Evolutionary conservation across 2,329 filamentous ascomycete species (phyloP), one percentile per base, ranked within the genome.

Genomic region (Camillea tinctor): DNA sequence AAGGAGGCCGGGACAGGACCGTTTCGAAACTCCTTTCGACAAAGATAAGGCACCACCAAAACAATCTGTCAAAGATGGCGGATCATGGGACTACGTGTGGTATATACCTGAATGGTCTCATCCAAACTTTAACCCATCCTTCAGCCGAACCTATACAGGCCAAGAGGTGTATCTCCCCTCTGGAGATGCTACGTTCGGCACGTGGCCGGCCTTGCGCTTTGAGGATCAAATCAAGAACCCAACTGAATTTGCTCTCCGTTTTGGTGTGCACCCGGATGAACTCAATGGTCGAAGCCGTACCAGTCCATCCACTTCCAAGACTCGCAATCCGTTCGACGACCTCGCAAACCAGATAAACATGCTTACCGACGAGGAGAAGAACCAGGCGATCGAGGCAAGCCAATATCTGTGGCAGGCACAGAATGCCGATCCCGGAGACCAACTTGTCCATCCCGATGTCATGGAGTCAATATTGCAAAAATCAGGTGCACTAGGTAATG

Each of bases 51-150:
- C 56, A 8, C 57, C 51, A 8, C 21, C 51, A 4, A 66, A 64
- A 56, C 24, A 23, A 19, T 56, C 56, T 1, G 30, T 19, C 6
- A 56, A n/a, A n/a, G n/a, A n/a, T n/a, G n/a, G 17, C 20, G 68
- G 68, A 1, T 52, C 40, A 1, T 70, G 61, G 60, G 20, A 64
- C 0, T 58, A 61, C 20, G 58, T 64, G 9, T 60, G 59, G 19
- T 72, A 71, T 24, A 23, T 70, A 23, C 71, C 71, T 1, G 62
- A 64, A 19, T 72, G 69, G 68, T 55, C 36, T 22, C 66, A 71
- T 26, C 71, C 69, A 1, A 60, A 66, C 0, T 70, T 62, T 50
- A 51, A 58, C 6, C 62, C 66, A 9, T 11, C 26, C 8, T 1
- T 51, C 5, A 3, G 24, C 1, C 15, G 24, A 8, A 40, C 40